Evolutionary conservation across 2,329 filamentous ascomycete species (phyloP), one percentile per base, ranked within the genome.

Genomic region (Alternaria ventricosa): DNA sequence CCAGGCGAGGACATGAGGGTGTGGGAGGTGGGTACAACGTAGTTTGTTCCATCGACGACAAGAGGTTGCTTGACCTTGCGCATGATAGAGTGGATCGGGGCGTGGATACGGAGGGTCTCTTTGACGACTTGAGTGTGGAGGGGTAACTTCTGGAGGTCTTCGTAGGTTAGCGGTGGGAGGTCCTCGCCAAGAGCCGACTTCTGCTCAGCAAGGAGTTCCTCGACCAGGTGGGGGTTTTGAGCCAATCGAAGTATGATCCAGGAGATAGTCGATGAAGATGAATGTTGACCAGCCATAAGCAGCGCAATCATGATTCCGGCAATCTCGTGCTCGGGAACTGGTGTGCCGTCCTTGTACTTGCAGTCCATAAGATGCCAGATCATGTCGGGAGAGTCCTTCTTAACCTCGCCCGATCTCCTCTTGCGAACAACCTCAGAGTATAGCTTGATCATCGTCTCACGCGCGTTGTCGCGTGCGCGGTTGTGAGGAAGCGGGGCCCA

Each of bases 221-320:
- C 92, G 72, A 91, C 85, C 64, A 96, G 88, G 18, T 94, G 85
- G 12, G 93, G 92, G 73, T 91, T 87, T 64, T 90, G 87, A 25
- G 93, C 93, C 41, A 97, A 88, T 69, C 90, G 91, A 44, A 96
- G 86, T 79, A 96, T 86, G 74, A 96, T 94, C 92, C 93, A 97
- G 43, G 92, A 88, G 73, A 89, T 90, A 43, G 92, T 94, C 20
- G 92, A 93, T 5, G 93, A 93, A 3, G 92, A 95, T 3, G 92
- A 95, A 83, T 97, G 93, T 79, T 97, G 93, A 60, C 93, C 93
- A 63, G 92, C 93, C 93, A 97, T 96, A 66, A 97, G 88, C 22
- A 97, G 87, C 6, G 93, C 93, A 80, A 97, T 97, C 92, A 97
- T 95, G 88, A 97, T 95, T 82, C 96, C 91, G 22, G 93, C 93